Base-by-base conservation (phyloP, 108 stramenopile genomes). In the Aureococcus anophagefferens region DNA sequence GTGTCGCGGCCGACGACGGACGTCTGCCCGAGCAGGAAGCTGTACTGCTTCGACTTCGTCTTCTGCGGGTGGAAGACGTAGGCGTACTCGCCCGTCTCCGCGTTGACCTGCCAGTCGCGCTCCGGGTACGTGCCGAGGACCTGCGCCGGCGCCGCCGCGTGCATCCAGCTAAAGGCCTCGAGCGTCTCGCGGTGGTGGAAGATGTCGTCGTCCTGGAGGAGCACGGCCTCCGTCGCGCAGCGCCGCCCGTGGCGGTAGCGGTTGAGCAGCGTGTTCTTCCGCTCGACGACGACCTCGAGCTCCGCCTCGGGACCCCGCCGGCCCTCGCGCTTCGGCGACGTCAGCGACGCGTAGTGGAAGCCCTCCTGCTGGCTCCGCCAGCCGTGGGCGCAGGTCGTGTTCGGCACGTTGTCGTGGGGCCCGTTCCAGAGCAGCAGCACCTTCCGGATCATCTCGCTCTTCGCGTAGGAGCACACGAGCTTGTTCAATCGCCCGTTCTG, bases 191-290 rank as follows among this genome's bases (percentile, higher is more conserved):
- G 7, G 21, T 16, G 25, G 51, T 59, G 51, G 51, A 59, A 25
- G 51, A 59, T 28, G 51, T 59, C 51, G 51, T 59, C 51, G 51
- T 59, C 51, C 51, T 59, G 51, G 21, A 59, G 51, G 51, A 59
- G 21, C 25, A 59, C 51, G 51, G 21, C 13, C 3, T 59, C 21
- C 25, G 51, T 59, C 25, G 14, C 3, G 17, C 4, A 1, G 17
- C 51, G 17, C 3, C 25, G 4, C 1, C 7, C 51, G 21, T 59
- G 51, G 17, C 51, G 17, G 25, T 59, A 59, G 4, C 51, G 4
- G 25, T 59, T 59, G 21, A 59, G 25, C 21, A 59, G 25, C 21
- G 51, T 59, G 51, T 59, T 59, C 21, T 1, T 16, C 21, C 7
- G 21, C 51, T 59, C 51, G 51, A 59, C 51, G 51, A 59, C 25